These are phyloP conservation scores for Candida andamanensis DNA, from an alignment of 805 yeast species.

Conservation along the genomic window DNA sequence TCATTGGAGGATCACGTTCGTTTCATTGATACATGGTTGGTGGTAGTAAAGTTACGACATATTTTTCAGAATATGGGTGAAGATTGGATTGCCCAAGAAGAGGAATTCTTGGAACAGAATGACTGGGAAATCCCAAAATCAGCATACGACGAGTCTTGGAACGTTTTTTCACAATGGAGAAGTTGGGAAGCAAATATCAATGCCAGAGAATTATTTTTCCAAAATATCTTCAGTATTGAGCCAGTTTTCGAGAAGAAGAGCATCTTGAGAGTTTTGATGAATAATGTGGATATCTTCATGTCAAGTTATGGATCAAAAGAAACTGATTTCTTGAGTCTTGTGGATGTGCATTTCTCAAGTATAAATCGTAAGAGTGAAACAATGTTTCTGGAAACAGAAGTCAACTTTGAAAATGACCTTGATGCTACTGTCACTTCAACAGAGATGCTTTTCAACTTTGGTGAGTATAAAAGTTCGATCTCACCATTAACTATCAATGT, in stretches of 20 bases:
- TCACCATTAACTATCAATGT: constrained; percentile 4
- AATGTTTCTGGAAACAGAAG: constrained; percentile 6
- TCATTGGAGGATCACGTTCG: constrained; percentile 71
- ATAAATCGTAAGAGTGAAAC: constrained; percentile 6
- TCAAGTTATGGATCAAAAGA: not conserved
- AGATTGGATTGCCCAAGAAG: constrained; percentile 40
- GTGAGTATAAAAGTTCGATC: constrained; percentile 5
- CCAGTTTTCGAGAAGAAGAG: constrained; percentile 7
- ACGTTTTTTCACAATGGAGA: constrained; percentile 74
- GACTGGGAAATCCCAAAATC: constrained; percentile 43
- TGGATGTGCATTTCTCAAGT: constrained; percentile 7
- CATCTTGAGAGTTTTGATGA: constrained; percentile 6
- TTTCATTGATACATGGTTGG: constrained; percentile 81
- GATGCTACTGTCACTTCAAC: constrained; percentile 10
- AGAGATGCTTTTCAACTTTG: constrained; percentile 9
- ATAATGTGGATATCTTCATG: constrained; percentile 1
- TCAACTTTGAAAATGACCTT: constrained; percentile 5
- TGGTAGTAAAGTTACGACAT: constrained; percentile 74
- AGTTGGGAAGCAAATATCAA: constrained; percentile 72
- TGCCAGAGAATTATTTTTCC: constrained; percentile 17
- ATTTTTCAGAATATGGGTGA: constrained; percentile 55
- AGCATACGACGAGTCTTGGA: constrained; percentile 52
- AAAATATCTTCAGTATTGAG: constrained; percentile 7
- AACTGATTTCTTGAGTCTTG: constrained; percentile 14
- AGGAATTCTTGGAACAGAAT: constrained; percentile 21